Evolutionary conservation across 139 green algal species (phyloP), one percentile per base, ranked within the genome.

Genomic region (Picochlorum sp.): DNA sequence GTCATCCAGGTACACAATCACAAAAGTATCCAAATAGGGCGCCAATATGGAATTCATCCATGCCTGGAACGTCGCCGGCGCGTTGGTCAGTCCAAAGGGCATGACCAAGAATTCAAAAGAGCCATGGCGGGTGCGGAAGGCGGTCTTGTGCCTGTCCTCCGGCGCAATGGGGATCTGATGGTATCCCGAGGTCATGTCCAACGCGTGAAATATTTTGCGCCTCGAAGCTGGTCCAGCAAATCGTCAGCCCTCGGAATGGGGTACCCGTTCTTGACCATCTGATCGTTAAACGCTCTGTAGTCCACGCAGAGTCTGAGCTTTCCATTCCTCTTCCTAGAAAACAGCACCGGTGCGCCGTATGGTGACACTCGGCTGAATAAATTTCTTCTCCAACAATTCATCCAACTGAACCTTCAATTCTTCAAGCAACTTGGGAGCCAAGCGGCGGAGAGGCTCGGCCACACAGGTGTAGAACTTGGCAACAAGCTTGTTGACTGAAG

Each of bases 1-100:
- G 56, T 92, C 85, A 73, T 88, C 80, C 3, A 89, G 45, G 60
- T 88, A 91, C 6, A 84, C 64, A 26, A 1, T 81, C 23, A 10
- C 80, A 58, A 51, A 75, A 87, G 24, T 82, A 18, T 11, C 78
- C 65, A 38, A 38, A 38, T 38, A 38, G 4, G 32, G 32, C 32
- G 32, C 32, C 32, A 38, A 38, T 11, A 24, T 69, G 45, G 15
- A 52, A 84, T 26, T 79, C 77, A 88, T 85, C 7, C 77, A 16
- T 13, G 46, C 18, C 32, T 80, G 71, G 59, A 88, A 88, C 1
- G 80, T 83, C 6, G 73, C 70, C 20, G 80, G 82, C 1, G 78
- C 80, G 61, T 83, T 82, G 4, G 66, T 74, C 2, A 91, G 56
- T 9, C 72, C 69, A 65, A 80, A 83, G 21, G 49, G 58, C 66